Evolutionary conservation across 2,329 filamentous ascomycete species (phyloP), one percentile per base, ranked within the genome.

Genomic region (Talaromyces sp.): DNA sequence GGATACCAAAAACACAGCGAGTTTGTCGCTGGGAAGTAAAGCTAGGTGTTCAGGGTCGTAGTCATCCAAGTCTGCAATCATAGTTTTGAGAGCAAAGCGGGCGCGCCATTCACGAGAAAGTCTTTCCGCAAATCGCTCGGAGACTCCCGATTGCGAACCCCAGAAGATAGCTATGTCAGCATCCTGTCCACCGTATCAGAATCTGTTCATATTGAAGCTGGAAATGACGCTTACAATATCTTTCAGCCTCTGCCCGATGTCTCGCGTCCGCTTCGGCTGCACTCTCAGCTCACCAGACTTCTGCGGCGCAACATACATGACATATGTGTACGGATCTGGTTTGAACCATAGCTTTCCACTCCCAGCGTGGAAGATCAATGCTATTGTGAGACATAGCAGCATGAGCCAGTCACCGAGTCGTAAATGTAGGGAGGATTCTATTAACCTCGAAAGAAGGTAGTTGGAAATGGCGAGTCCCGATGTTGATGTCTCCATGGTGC

Each of bases 231-330:
- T 37, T 14, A 37, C 35, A 13, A 37, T 37, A 50, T 58, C 31
- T n/a, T 35, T 16, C 31, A 58, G 54, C 7, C 19, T 58, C 24
- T 58, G 27, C 19, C 7, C 54, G 31, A 58, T 58, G 24, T 58
- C 22, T 27, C 57, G 19, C 37, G 57, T 60, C 13, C 13, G 16
- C 13, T 27, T 43, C 19, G 68, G 39, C 4, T 3, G 9, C 22
- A 22, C 16, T 14, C 27, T 47, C 6, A 73, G 74, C 60, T 76
- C 70, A 47, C 74, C 74, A 61, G 80, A 67, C 14, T 35, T 19
- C 66, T 84, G 83, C 16, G 84, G 83, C 43, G 78, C 77, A 68
- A 85, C 80, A 60, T 80, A 86, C 70, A 76, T 82, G 27, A 84
- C 73, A 68, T 83, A 74, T 43, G 78, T 69, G 64, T 83, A 79